Evolutionary conservation across 495 filamentous ascomycete genomes (phyloP).

Genomic region (Hypoxylon fuscum): DNA sequence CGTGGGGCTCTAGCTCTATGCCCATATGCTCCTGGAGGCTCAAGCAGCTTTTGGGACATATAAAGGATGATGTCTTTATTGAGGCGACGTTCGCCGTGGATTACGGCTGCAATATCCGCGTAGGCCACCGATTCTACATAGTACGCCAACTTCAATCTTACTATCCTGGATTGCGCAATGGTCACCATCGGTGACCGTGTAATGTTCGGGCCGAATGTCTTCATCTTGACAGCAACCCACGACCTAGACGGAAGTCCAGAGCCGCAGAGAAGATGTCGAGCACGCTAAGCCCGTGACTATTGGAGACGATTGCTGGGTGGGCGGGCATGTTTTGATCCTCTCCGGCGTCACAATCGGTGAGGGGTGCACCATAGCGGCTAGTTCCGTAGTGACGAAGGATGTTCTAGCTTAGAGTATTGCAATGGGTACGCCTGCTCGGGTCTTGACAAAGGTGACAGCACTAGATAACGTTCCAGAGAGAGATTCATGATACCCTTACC

Average conservation of each 20-base stretch:
- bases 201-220: conserved; percentile 81
- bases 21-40: too few species aligned
- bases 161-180: conserved; percentile 78
- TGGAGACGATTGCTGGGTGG: conserved; percentile 91
- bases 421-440: conserved; percentile 38
- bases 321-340: conserved; percentile 76
- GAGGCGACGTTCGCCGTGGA: conserved; percentile 63
- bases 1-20: too few species aligned
- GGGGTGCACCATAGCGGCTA: conserved; percentile 74
- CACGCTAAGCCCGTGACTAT: conserved; percentile 77
- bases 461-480: conserved; percentile 27
- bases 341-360: conserved; percentile 86
- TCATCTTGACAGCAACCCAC: conserved; percentile 76
- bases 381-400: conserved; percentile 88
- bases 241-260: conserved; percentile 78
- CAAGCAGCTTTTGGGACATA: conserved; percentile 52
- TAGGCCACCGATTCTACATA: conserved; percentile 69
- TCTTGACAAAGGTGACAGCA: conserved; percentile 39
- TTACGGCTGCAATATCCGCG: conserved; percentile 63
- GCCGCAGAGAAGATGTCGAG: conserved; percentile 80
- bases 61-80: conserved; percentile 57
- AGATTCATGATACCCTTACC: background rate
- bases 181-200: conserved; percentile 83
- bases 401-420: conserved; percentile 33
- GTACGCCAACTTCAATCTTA: conserved; percentile 80